Conservation (phyloP, 306 rosid genomes). For the Styphnolobium japonicum region DNA sequence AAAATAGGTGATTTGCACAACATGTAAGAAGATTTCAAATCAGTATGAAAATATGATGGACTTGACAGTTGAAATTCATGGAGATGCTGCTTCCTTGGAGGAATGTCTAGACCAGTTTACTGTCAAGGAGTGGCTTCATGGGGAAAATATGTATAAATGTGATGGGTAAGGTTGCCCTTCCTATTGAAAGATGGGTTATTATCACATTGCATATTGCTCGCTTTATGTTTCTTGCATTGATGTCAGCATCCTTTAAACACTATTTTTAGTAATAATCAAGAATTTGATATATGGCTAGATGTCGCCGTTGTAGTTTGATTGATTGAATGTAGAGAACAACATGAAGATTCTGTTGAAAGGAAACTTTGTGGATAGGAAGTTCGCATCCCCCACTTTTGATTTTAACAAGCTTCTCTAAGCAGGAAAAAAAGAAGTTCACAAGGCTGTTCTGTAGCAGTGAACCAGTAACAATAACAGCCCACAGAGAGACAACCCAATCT, state of each 20-base stretch:
- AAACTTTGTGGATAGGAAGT: no score
- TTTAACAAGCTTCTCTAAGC: no score
- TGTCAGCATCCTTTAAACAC: not conserved
- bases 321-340: not conserved
- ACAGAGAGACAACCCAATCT: no score
- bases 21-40: slow-evolving; percentile 73
- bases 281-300: not conserved
- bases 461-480: no score
- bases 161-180: slow-evolving; percentile 69
- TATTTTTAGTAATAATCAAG: not conserved
- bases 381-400: no score
- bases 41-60: slow-evolving; percentile 98
- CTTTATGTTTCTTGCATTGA: not conserved
- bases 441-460: no score
- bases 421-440: no score
- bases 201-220: not conserved
- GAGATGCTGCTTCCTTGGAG: slow-evolving; percentile 89
- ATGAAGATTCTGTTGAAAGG: not conserved
- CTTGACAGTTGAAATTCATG: slow-evolving; percentile 95
- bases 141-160: slow-evolving; percentile 94
- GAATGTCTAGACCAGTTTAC: slow-evolving; percentile 97
- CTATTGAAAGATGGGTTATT: slow-evolving; percentile 18
- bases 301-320: slow-evolving; percentile 22
- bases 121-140: slow-evolving; percentile 77
- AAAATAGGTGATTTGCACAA: slow-evolving; percentile 79